Percentiles rank a stretch among this genome's conserved stretches.
Conservation (phyloP, 1,284 basidiomycete species). For the Bondarzewia mesenterica region DNA sequence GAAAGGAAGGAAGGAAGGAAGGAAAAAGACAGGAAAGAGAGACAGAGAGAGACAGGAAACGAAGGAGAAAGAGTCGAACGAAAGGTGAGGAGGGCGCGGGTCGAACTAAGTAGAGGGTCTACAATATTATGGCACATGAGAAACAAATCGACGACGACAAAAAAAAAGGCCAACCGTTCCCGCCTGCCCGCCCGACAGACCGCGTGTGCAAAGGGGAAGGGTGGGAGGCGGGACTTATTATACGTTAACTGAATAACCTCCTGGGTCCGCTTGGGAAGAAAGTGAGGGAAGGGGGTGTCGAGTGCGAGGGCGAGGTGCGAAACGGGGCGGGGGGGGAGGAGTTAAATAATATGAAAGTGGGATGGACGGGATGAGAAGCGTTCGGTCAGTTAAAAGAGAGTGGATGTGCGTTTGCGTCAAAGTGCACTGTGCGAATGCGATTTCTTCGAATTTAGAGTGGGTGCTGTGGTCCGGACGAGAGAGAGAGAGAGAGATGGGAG, state of each 20-base stretch:
- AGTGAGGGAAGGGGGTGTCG: no score
- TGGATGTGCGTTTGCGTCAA: constrained; percentile 1
- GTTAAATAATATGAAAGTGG: neutral
- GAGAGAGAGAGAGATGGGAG: neutral
- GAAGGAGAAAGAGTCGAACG: constrained; percentile 9
- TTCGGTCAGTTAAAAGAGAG: constrained; percentile 6
- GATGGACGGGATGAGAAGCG: constrained; percentile 7
- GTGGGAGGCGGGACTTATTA: constrained; percentile 1
- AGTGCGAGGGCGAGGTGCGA: neutral
- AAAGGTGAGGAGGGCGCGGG: no score
- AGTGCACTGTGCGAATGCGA: neutral
- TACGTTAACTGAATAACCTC: neutral
- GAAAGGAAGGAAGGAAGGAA: neutral
- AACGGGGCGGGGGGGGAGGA: neutral
- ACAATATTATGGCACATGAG: no score
- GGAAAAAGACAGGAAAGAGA: neutral
- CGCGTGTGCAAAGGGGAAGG: neutral
- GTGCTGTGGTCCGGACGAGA: neutral
- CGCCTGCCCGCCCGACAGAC: neutral
- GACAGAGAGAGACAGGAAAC: constrained; percentile 9
- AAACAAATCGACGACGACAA: no score
- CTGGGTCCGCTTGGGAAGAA: constrained; percentile 2
- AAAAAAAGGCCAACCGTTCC: neutral
- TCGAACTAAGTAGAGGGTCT: neutral
- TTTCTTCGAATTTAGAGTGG: neutral